Base-by-base conservation (phyloP, 345 rosid species). In the Acer yangbiense region DNA sequence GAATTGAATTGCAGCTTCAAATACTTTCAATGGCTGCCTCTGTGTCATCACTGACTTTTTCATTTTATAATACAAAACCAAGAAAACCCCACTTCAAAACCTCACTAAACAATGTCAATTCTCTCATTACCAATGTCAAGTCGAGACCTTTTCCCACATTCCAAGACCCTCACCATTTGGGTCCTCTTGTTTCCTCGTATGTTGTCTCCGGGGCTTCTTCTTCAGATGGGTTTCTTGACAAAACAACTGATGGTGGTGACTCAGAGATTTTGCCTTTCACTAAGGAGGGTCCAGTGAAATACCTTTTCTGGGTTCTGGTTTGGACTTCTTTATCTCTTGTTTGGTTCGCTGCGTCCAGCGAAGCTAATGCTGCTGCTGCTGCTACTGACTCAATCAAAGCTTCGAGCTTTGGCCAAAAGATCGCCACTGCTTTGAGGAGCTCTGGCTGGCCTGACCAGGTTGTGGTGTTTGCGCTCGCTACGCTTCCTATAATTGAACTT, bases 401-500 rank as follows among this genome's bases (percentile, higher is more conserved):
- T 23, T 95, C 99, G 21, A 74, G 86, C 84, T 88, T 93, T 78
- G 99, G 99, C 67, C 81, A 91, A 74, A 90, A 78, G 82, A 75
- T 95, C 32, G 98, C 96, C 3, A 74, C 79, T 62, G 79, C 88
- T n/a, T 84, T 95, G 57, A 86, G 96, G 54, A 82, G 91, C 23
- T 88, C 80, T 6, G 97, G 99, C 32, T 95, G 92, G 94, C 92
- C 90, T 0, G 98, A 93, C 61, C 92, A 92, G 78, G 90, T 92
- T 58, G 96, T 92, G 39, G 99, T 93, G 27, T 93, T 95, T 82
- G 87, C 97, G 58, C 93, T 95, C 20, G 96, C 99, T 32, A 95
- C 97, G 16, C 94, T 93, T 72, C 99, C 98, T 1, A 83, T 95
- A 70, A 78, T 95, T 65, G 99, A 95, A 85, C 99, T 95, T 62